These are phyloP conservation scores for Aurinia saxatilis DNA, from an alignment of 345 rosid species.

Conservation along the genomic window DNA sequence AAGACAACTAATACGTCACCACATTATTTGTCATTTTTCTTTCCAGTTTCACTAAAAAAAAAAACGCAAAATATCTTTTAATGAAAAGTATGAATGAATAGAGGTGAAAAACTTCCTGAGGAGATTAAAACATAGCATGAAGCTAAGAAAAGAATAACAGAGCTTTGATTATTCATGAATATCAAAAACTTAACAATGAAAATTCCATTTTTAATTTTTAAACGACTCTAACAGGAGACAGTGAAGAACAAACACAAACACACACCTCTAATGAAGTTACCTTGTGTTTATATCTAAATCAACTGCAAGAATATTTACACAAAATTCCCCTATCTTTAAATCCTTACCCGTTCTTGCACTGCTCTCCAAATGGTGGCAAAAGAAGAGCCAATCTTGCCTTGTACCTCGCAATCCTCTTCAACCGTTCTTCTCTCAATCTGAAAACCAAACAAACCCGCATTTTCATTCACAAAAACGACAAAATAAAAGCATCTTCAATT, in stretches of 20 bases:
- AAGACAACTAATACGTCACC: no score
- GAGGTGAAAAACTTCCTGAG: no score
- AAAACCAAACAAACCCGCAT: constrained; percentile 8
- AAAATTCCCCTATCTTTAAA: not conserved
- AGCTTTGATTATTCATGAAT: not conserved
- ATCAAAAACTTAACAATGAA: not conserved
- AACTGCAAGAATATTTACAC: constrained; percentile 20
- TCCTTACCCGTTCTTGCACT: constrained; percentile 39
- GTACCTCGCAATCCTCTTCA: constrained; percentile 74
- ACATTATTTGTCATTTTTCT: no score
- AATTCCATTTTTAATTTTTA: not conserved
- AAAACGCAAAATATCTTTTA: no score
- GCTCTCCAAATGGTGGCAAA: constrained; percentile 75
- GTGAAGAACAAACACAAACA: not conserved
- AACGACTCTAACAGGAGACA: not conserved
- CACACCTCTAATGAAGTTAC: not conserved
- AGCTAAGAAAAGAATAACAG: no score
- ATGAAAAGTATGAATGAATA: no score
- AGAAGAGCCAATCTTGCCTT: constrained; percentile 77
- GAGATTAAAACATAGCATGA: not conserved
- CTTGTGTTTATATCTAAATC: not conserved
- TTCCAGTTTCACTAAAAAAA: no score
- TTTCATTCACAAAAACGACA: not conserved
- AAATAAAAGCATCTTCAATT: not conserved
- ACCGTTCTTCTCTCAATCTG: constrained; percentile 65